phyloP scores from a whole-genome alignment of 495 filamentous ascomycete genomes.

The Hyaloscypha finlandica region DNA sequence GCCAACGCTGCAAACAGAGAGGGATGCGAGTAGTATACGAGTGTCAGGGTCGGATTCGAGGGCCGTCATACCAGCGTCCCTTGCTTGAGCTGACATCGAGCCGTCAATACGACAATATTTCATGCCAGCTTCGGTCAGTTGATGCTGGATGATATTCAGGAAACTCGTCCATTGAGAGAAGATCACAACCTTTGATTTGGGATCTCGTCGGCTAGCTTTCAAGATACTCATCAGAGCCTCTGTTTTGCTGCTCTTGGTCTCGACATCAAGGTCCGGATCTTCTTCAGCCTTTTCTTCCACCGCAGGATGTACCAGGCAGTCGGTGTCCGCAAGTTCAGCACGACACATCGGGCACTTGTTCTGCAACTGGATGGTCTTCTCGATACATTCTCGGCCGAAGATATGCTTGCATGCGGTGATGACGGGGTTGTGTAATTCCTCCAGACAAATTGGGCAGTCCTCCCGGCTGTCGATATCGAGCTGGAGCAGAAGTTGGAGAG shows the following conservation, averaged over 20 bases:
- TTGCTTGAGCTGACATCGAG: slow-evolving; percentile 65
- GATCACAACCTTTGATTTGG: slow-evolving; percentile 77
- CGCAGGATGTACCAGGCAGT: slow-evolving; percentile 64
- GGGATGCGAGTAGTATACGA: slow-evolving; percentile 78
- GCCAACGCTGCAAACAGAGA: slow-evolving; percentile 83
- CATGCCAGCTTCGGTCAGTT: slow-evolving; percentile 63
- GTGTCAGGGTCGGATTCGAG: slow-evolving; percentile 70
- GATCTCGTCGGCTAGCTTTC: slow-evolving; percentile 65
- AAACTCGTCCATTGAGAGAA: slow-evolving; percentile 96
- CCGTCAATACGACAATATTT: slow-evolving; percentile 81
- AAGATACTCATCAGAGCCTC: slow-evolving; percentile 80
- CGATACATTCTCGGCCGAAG: slow-evolving; percentile 76
- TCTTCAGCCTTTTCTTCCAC: slow-evolving; percentile 48
- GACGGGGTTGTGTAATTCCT: slow-evolving; percentile 69
- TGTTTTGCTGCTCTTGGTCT: slow-evolving; percentile 78
- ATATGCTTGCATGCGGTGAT: slow-evolving; percentile 90
- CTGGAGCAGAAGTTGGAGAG: slow-evolving; percentile 77
- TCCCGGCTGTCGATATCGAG: slow-evolving; percentile 81
- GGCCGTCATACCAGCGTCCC: slow-evolving; percentile 68
- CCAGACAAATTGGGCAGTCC: slow-evolving; percentile 82
- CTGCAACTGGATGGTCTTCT: slow-evolving; percentile 75
- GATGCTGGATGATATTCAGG: slow-evolving; percentile 73
- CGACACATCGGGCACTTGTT: slow-evolving; percentile 90
- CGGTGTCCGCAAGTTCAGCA: slow-evolving; percentile 61
- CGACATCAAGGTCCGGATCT: slow-evolving; percentile 48